Evolutionary conservation across 805 yeast species (phyloP).

Genomic region (Candida cerambycidarum): DNA sequence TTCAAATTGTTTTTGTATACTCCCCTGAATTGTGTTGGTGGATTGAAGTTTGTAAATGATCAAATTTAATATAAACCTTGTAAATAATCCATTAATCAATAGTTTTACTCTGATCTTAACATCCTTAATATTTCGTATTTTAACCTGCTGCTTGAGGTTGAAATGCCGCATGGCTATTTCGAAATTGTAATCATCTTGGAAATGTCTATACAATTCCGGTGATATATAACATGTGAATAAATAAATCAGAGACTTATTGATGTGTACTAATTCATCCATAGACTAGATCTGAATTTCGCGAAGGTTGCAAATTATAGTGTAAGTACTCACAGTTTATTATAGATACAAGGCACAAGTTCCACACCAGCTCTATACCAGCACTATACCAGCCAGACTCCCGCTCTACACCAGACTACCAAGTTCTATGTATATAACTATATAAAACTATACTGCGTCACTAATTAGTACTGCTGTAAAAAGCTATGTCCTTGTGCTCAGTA

Average conservation of each 20-base stretch:
- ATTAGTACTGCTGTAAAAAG: neutral
- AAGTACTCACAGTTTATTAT: no score
- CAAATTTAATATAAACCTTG: slow-evolving; percentile 40
- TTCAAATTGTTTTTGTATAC: slow-evolving; percentile 8
- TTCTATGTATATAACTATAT: no score
- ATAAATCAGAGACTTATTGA: neutral
- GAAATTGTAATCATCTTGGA: slow-evolving; percentile 42
- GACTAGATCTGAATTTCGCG: slow-evolving; percentile 2
- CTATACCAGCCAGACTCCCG: no score
- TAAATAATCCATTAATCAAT: slow-evolving; percentile 47
- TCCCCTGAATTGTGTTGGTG: no score
- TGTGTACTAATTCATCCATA: neutral
- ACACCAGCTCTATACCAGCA: no score
- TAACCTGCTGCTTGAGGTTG: slow-evolving; percentile 37
- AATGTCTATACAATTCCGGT: slow-evolving; percentile 14
- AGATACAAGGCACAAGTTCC: no score
- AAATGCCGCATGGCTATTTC: slow-evolving; percentile 50
- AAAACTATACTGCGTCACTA: no score
- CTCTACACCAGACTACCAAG: no score
- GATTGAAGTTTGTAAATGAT: slow-evolving; percentile 14
- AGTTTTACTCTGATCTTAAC: slow-evolving; percentile 33
- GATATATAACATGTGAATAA: slow-evolving; percentile 18
- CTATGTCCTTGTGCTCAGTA: neutral
- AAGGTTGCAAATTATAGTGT: no score
- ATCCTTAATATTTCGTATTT: slow-evolving; percentile 40